Percentiles rank a stretch among this genome's conserved stretches.
Conservation (phyloP, 2,329 filamentous ascomycete species). For the Cordyceps tenuipes region DNA sequence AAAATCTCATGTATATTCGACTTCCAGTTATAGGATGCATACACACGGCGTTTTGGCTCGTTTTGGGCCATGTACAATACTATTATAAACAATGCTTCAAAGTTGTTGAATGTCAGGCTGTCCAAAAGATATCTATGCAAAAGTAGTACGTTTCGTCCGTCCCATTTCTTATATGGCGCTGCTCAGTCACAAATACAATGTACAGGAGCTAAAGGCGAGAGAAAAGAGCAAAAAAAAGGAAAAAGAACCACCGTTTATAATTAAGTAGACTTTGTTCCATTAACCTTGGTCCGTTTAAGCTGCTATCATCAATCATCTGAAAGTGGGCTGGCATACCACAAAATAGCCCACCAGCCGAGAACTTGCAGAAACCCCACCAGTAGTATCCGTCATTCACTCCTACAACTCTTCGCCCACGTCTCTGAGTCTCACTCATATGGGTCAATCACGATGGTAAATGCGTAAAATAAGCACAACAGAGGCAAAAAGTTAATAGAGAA, state of each 20-base stretch:
- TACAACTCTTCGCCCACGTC: slow-evolving; percentile 5
- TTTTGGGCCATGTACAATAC: slow-evolving; percentile 23
- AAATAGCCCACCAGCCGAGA: not conserved
- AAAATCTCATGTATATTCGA: slow-evolving; percentile 23
- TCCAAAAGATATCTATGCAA: not conserved
- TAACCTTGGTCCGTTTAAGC: not conserved
- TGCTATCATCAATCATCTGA: not conserved
- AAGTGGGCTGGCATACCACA: slow-evolving; percentile 7
- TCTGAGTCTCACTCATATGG: not conserved
- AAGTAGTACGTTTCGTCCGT: too few species aligned
- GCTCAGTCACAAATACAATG: not conserved
- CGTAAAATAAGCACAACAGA: not conserved
- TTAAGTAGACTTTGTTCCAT: not conserved
- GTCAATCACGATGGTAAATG: slow-evolving; percentile 6
- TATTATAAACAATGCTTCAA: not conserved
- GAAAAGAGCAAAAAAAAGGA: not conserved
- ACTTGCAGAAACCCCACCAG: slow-evolving; percentile 6
- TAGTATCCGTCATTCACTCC: slow-evolving; percentile 5
- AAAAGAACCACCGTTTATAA: not conserved
- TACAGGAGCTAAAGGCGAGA: not conserved
- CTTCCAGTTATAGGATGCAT: slow-evolving; percentile 23
- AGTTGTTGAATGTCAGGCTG: not conserved
- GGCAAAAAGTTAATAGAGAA: not conserved
- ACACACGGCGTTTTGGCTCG: slow-evolving; percentile 26
- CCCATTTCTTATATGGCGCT: not conserved